Conservation (phyloP, 495 filamentous ascomycete genomes). For the Penicillium simplicissimum region DNA sequence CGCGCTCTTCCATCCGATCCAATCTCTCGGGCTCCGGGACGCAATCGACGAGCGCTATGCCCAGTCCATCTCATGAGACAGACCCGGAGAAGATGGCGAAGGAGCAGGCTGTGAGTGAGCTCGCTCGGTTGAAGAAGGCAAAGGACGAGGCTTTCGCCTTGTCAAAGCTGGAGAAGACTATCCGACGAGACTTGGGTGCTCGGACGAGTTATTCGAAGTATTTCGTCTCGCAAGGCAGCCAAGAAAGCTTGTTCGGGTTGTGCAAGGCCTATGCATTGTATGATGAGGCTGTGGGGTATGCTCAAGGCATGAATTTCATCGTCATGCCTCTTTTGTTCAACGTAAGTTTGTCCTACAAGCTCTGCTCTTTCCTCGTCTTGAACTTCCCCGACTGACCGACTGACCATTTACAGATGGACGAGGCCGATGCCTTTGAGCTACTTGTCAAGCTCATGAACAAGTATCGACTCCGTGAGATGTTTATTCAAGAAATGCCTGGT, state of each 20-base stretch:
- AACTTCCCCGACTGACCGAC: conserved; percentile 8
- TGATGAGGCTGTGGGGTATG: conserved; percentile 93
- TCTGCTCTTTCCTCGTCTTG: neutral
- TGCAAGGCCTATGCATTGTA: conserved; percentile 98
- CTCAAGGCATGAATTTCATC: conserved; percentile 98
- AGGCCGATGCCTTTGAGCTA: conserved; percentile 94
- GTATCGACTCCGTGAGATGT: conserved; percentile 89
- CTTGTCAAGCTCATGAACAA: conserved; percentile 96
- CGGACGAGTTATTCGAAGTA: conserved; percentile 96
- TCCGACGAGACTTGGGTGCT: conserved; percentile 85
- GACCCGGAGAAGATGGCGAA: conserved; percentile 66
- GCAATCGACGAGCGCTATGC: conserved; percentile 57
- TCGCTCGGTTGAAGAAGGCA: conserved; percentile 69
- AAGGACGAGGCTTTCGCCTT: conserved; percentile 72
- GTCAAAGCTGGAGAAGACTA: conserved; percentile 85
- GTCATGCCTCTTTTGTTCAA: conserved; percentile 98
- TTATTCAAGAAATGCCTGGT: conserved; percentile 94
- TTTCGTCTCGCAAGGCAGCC: conserved; percentile 80
- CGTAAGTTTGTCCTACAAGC: conserved; percentile 49
- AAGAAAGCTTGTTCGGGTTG: conserved; percentile 91
- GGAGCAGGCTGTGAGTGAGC: conserved; percentile 62
- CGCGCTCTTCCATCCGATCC: conserved; percentile 80
- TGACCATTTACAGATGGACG: conserved; percentile 72
- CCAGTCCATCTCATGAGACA: conserved; percentile 60
- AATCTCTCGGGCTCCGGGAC: conserved; percentile 68